A percentile compares a stretch with the other conserved stretches of the same genome.
These are phyloP conservation scores for Corynespora cassiicola DNA, from an alignment of 2,329 filamentous ascomycete species.

Conservation along the genomic window DNA sequence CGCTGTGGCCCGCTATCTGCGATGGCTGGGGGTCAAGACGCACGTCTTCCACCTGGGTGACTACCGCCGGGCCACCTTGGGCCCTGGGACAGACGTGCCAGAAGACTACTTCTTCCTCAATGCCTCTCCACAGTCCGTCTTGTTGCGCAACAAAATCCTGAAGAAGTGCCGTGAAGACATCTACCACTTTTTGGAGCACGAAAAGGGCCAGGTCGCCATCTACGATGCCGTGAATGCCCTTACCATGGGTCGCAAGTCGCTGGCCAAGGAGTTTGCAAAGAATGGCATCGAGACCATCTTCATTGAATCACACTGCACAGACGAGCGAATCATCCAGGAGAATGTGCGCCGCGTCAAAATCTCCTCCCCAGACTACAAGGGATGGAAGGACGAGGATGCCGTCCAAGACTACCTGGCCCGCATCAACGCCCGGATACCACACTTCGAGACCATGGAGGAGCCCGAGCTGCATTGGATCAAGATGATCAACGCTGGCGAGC, in stretches of 20 bases:
- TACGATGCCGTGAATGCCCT: constrained; percentile 98
- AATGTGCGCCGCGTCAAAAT: constrained; percentile 98
- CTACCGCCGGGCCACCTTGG: constrained; percentile 90
- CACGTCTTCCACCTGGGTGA: constrained; percentile 97
- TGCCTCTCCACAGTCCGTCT: constrained; percentile 88
- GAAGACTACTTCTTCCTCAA: constrained; percentile 98
- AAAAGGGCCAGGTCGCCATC: constrained; percentile 97
- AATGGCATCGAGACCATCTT: constrained; percentile 96
- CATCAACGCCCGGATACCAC: constrained; percentile 90
- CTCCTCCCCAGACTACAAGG: constrained; percentile 93
- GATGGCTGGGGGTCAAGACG: constrained; percentile 98
- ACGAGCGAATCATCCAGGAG: constrained; percentile 91
- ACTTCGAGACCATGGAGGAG: constrained; percentile 97
- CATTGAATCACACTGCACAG: constrained; percentile 93
- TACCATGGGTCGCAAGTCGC: constrained; percentile 76
- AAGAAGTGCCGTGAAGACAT: constrained; percentile 98
- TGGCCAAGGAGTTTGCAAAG: constrained; percentile 97
- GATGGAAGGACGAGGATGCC: constrained; percentile 90
- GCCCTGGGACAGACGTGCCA: constrained; percentile 81
- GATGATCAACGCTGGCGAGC: constrained; percentile 97
- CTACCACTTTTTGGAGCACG: constrained; percentile 93
- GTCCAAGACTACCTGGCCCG: constrained; percentile 89
- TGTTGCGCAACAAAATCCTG: constrained; percentile 93
- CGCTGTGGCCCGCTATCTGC: constrained; percentile 89
- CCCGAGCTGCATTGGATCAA: constrained; percentile 95